Evolutionary conservation across 164 flowering plant species (phyloP).

Genomic region (Aristolochia contorta): DNA sequence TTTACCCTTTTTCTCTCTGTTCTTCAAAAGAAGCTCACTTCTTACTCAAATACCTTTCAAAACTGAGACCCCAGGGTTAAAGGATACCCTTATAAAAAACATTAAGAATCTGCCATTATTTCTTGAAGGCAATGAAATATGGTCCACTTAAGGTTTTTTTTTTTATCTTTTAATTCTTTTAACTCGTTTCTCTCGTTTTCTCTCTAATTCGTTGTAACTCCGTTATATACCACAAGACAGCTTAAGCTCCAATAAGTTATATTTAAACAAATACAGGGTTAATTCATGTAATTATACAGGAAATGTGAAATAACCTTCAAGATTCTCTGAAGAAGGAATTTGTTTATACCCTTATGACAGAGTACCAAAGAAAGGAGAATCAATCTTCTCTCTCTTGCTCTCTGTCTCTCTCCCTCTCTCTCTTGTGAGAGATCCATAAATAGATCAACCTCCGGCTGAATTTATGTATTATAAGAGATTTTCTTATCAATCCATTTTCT

Average conservation of each 20-base stretch:
- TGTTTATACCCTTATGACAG: not conserved
- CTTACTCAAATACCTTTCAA: not conserved
- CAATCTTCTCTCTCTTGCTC: constrained; percentile 3
- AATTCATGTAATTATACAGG: not conserved
- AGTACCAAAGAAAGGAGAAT: not conserved
- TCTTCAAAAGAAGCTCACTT: not conserved
- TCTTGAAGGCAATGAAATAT: not conserved
- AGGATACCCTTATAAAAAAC: not conserved
- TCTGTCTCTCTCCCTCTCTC: not conserved
- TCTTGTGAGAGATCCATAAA: not conserved
- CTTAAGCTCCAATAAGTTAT: not conserved
- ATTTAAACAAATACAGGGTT: not conserved
- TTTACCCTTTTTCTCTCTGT: no score
- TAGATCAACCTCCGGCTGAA: no score
- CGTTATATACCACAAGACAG: not conserved
- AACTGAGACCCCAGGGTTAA: not conserved
- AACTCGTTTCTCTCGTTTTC: not conserved
- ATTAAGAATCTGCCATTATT: not conserved
- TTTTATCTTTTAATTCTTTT: not conserved
- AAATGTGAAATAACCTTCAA: not conserved
- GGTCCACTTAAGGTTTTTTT: no score
- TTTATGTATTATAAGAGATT: not conserved
- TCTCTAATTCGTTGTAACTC: not conserved
- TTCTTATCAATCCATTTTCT: not conserved
- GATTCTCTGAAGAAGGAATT: not conserved